Conservation (phyloP, 768 basidiomycete species). For the Pholiota conissans region DNA sequence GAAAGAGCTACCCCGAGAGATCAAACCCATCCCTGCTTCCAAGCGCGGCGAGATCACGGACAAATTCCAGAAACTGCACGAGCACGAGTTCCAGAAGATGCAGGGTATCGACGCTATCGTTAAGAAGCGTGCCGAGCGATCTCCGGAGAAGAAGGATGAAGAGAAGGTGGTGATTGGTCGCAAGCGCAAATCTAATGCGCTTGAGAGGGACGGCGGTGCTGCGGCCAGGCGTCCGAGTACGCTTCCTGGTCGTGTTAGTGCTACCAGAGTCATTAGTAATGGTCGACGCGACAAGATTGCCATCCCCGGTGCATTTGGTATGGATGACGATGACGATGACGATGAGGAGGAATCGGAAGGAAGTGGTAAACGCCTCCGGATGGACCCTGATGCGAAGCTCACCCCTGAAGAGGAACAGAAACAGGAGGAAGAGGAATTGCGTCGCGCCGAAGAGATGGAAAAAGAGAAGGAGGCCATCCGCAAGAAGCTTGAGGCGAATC, state of each 20-base stretch:
- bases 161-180: conserved; percentile 30
- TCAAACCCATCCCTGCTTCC: conserved; percentile 30
- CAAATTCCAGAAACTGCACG: conserved; percentile 62
- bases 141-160: conserved; percentile 14
- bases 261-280: conserved; percentile 48
- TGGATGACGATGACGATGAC: conserved; percentile 50
- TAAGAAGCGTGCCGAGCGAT: conserved; percentile 23
- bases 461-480: conserved; percentile 58
- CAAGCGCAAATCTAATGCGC: conserved; percentile 56
- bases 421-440: conserved; percentile 41
- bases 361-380: conserved; percentile 30
- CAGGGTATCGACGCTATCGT: conserved; percentile 61
- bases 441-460: conserved; percentile 47
- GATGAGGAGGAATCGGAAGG: conserved; percentile 39
- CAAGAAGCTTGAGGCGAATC: conserved; percentile 64
- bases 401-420: conserved; percentile 29
- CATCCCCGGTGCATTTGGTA: conserved; percentile 61
- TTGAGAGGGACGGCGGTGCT: conserved; percentile 30
- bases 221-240: conserved; percentile 23
- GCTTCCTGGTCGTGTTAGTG: conserved; percentile 32
- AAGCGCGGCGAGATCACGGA: conserved; percentile 31
- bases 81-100: conserved; percentile 72
- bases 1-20: conserved; percentile 21
- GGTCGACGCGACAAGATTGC: conserved; percentile 39
- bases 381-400: conserved; percentile 31